Percentiles rank a stretch among this genome's conserved stretches.
phyloP scores from a whole-genome alignment of 352 stramenopile genomes.

The Globisporangium mamillatum region DNA sequence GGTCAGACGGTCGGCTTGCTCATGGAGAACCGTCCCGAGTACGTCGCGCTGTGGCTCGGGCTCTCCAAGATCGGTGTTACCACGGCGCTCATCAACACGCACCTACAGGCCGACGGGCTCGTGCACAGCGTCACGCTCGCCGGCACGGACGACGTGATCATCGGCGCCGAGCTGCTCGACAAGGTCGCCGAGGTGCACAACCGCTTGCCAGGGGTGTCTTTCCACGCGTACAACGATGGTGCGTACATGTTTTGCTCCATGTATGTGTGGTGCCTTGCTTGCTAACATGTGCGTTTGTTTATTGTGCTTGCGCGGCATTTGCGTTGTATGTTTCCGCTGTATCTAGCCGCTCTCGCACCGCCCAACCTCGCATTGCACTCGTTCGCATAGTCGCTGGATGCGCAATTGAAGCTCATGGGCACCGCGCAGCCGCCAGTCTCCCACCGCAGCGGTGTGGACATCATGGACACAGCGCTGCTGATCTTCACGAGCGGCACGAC shows the following conservation, averaged over 20 bases:
- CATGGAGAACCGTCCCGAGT: slow-evolving; percentile 87
- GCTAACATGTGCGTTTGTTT: not conserved
- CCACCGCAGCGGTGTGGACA: slow-evolving; percentile 34
- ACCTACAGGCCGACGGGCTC: slow-evolving; percentile 56
- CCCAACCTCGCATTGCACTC: slow-evolving; percentile 18
- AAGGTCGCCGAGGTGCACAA: slow-evolving; percentile 33
- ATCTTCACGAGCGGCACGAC: slow-evolving; percentile 89
- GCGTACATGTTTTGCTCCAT: not conserved
- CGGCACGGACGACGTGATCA: slow-evolving; percentile 51
- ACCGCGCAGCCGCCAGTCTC: slow-evolving; percentile 21
- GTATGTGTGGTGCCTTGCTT: not conserved
- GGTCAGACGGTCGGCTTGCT: slow-evolving; percentile 77
- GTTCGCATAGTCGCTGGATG: slow-evolving; percentile 45
- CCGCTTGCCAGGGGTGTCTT: slow-evolving; percentile 33
- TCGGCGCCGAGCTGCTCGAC: slow-evolving; percentile 54
- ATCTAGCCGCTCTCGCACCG: slow-evolving; percentile 19
- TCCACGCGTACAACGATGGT: slow-evolving; percentile 57
- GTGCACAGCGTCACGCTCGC: slow-evolving; percentile 73
- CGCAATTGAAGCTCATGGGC: slow-evolving; percentile 26
- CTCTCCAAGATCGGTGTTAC: slow-evolving; percentile 81
- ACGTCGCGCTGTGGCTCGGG: slow-evolving; percentile 76
- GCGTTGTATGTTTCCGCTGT: not conserved
- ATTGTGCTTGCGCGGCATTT: not conserved
- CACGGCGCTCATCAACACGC: slow-evolving; percentile 81
- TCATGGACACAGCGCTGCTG: slow-evolving; percentile 53